phyloP scores from a whole-genome alignment of 2,329 filamentous ascomycete genomes.

The Tolypocladium amazonense region DNA sequence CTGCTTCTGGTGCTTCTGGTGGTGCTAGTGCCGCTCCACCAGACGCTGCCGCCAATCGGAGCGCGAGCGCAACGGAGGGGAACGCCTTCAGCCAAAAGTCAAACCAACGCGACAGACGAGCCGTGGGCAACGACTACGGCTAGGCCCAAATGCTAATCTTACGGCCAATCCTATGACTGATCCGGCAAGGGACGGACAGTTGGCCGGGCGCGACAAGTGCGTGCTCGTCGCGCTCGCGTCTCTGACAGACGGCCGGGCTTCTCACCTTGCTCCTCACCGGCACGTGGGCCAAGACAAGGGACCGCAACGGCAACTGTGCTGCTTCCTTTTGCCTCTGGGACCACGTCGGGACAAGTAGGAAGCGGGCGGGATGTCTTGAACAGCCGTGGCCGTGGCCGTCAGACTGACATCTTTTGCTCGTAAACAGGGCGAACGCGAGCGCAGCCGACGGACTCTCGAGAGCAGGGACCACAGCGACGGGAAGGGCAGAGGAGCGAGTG shows the following conservation, averaged over 20 bases:
- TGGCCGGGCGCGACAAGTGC: not conserved
- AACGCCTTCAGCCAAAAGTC: constrained; percentile 2
- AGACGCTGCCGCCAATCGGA: constrained; percentile 7
- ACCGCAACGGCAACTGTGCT: not conserved
- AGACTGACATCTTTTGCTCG: not conserved
- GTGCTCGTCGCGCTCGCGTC: not conserved
- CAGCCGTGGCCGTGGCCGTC: not conserved
- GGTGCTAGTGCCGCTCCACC: not conserved
- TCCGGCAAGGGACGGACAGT: not conserved
- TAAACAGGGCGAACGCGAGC: not conserved
- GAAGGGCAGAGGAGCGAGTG: not conserved
- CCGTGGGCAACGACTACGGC: not conserved
- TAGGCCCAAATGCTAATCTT: not conserved
- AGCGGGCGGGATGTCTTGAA: not conserved
- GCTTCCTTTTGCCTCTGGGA: not conserved
- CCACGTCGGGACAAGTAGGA: not conserved
- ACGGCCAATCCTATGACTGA: not conserved
- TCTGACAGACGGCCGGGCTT: not conserved
- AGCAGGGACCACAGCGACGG: not conserved
- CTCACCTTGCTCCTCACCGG: not conserved
- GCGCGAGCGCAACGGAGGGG: constrained; percentile 7
- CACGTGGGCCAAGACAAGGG: not conserved
- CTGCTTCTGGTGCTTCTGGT: not conserved
- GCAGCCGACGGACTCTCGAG: not conserved
- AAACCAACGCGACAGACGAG: not conserved